Conservation (phyloP, 2,329 filamentous ascomycete species). For the Aspergillus oerlinghausenensis region DNA sequence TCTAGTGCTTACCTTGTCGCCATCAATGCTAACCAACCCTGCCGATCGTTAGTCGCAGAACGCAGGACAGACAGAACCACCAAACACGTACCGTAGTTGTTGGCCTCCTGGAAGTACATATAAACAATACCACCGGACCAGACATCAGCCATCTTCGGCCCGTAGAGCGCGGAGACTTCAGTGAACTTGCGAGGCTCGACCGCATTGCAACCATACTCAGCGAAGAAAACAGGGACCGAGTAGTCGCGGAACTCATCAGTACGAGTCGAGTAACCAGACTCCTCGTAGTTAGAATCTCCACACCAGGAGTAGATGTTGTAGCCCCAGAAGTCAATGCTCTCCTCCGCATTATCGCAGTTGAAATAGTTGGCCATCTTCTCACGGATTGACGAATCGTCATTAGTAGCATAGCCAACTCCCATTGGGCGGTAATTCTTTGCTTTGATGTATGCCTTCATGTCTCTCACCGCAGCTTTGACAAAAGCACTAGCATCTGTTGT, state of each 20-base stretch:
- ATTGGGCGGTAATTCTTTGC: constrained; percentile 67
- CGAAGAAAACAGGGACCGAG: constrained; percentile 92
- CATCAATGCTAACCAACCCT: constrained; percentile 56
- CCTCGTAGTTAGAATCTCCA: constrained; percentile 68
- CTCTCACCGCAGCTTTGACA: constrained; percentile 93
- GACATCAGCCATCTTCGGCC: constrained; percentile 70
- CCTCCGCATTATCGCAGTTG: constrained; percentile 69
- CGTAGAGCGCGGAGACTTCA: constrained; percentile 77
- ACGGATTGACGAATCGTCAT: constrained; percentile 81
- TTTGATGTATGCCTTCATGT: constrained; percentile 90
- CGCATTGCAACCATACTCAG: constrained; percentile 92
- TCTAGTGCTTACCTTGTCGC: constrained; percentile 59
- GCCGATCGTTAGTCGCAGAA: constrained; percentile 5
- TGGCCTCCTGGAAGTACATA: constrained; percentile 90
- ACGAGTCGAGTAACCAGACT: constrained; percentile 74
- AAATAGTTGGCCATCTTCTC: constrained; percentile 82
- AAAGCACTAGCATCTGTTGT: constrained; percentile 87
- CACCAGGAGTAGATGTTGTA: constrained; percentile 99
- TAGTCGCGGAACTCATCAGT: constrained; percentile 81
- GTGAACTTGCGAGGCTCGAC: constrained; percentile 69
- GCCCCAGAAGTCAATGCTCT: constrained; percentile 89
- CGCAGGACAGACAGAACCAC: neutral
- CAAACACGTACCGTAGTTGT: constrained; percentile 67
- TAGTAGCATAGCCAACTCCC: constrained; percentile 90
- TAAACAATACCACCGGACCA: constrained; percentile 96